Conservation (phyloP, 495 filamentous ascomycete species). For the Penicillium waksmanii region DNA sequence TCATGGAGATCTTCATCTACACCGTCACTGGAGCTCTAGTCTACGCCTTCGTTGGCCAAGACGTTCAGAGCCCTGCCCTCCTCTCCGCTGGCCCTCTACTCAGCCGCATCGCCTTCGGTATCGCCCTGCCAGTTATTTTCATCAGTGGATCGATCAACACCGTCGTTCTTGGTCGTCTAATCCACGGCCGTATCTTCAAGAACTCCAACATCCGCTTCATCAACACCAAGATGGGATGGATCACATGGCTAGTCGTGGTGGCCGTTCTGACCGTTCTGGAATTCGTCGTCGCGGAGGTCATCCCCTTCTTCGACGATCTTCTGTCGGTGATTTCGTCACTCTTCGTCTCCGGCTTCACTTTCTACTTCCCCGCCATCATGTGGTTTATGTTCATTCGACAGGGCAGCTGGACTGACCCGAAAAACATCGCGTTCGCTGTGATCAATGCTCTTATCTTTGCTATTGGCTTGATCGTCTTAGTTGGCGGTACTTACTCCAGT, state of each 20-base stretch:
- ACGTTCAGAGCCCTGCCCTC: slow-evolving; percentile 65
- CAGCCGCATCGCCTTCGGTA: slow-evolving; percentile 69
- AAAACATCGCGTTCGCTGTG: slow-evolving; percentile 21
- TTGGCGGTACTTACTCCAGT: slow-evolving; percentile 55
- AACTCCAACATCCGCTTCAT: slow-evolving; percentile 55
- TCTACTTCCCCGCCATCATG: slow-evolving; percentile 49
- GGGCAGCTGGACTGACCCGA: slow-evolving; percentile 37
- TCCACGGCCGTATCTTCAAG: slow-evolving; percentile 57
- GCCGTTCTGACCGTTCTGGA: slow-evolving; percentile 56
- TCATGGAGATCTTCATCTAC: slow-evolving; percentile 65
- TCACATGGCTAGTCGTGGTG: slow-evolving; percentile 57
- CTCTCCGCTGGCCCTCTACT: slow-evolving; percentile 58
- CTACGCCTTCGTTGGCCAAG: slow-evolving; percentile 64
- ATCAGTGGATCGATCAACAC: slow-evolving; percentile 64
- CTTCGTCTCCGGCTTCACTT: slow-evolving; percentile 18
- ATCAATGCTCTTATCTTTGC: slow-evolving; percentile 18
- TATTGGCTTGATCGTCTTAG: slow-evolving; percentile 49
- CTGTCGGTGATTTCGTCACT: slow-evolving; percentile 55
- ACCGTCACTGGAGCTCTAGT: slow-evolving; percentile 64
- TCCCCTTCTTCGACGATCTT: slow-evolving; percentile 65
- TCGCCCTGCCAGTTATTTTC: slow-evolving; percentile 71
- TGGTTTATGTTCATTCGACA: slow-evolving; percentile 57
- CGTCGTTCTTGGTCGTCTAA: slow-evolving; percentile 57
- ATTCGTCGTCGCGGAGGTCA: slow-evolving; percentile 65
- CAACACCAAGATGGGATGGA: slow-evolving; percentile 55